Base-by-base conservation (phyloP, 2,329 filamentous ascomycete genomes). In the Knufia petricola region DNA sequence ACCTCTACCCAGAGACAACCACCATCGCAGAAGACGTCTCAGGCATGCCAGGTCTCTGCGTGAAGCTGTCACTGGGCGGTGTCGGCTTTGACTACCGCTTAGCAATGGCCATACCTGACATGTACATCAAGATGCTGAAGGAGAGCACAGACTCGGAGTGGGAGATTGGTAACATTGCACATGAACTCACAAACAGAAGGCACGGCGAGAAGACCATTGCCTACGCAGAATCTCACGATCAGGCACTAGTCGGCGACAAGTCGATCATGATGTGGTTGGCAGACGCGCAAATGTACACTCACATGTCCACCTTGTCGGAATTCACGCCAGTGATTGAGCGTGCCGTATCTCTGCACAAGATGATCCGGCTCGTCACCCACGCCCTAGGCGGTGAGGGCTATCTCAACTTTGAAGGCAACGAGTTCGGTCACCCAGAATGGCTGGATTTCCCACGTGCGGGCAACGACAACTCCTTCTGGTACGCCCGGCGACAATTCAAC, bases 121-220 rank as follows among this genome's bases (percentile, higher is more conserved):
- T 98, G 80, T 98, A 94, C 81, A 98, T 98, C 75, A 98, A 98
- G 71, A 87, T 94, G 63, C 68, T 96, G 53, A 98, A 98, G 67
- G 92, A 98, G 69, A 81, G 87, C 65, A 77, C 84, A 61, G 92
- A 98, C 60, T 74, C 87, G 54, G 78, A 94, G 8, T 98, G 92
- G 92, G 85, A 96, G 60, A 84, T 98, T 67, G 81, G 78, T 50
- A 82, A 77, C 57, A 84, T 98, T 46, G 82, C 81, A 64, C 89
- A 84, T 69, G 95, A 88, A 0, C 71, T 98, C 51, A 94, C 85
- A 19, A 96, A 98, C 68, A 79, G 92, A 50, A 82, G 92, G 23
- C 87, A 96, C 60, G 90, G 89, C 40, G 92, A 98, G 68, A 96
- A 96, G 76, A 95, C 90, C 0, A 96, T 98, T 61, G 92, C 92